These are phyloP conservation scores for Chlamydomonas sp. DNA, from an alignment of 139 green algal genomes.

Conservation along the genomic window DNA sequence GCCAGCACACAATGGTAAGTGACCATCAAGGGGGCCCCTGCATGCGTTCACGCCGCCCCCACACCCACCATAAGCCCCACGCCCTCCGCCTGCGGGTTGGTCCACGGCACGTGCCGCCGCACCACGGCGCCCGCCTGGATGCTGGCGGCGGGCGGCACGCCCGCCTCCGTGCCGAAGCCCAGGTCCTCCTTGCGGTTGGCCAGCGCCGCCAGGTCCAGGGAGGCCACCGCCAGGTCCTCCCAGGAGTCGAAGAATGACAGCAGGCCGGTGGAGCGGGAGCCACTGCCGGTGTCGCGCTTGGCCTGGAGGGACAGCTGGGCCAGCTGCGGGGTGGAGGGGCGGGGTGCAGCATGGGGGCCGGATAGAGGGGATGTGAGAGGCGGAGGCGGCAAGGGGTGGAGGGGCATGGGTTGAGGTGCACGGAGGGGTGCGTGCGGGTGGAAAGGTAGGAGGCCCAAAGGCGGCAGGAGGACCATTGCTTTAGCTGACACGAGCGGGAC, in stretches of 20 bases:
- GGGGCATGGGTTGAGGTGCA: neutral
- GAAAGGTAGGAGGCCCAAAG: no score
- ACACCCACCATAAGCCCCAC: conserved; percentile 14
- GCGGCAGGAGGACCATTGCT: no score
- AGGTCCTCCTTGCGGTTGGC: conserved; percentile 21
- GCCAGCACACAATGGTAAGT: no score
- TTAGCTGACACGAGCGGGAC: no score
- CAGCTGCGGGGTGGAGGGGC: neutral
- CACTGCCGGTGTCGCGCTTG: conserved; percentile 12
- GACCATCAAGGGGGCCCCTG: no score
- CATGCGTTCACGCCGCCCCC: neutral
- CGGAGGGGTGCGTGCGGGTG: no score
- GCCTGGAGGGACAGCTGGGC: conserved; percentile 22
- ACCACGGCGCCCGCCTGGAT: neutral
- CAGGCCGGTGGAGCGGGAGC: neutral
- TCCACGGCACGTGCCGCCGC: conserved; percentile 29
- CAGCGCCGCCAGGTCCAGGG: conserved; percentile 22
- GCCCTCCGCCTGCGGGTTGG: conserved; percentile 6
- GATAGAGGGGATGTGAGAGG: neutral
- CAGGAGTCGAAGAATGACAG: neutral
- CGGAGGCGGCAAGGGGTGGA: neutral
- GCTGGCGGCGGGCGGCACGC: neutral
- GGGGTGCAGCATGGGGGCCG: neutral
- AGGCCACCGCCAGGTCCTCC: conserved; percentile 22
- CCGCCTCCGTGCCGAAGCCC: conserved; percentile 17